Percentiles rank a stretch among this genome's conserved stretches.
Conservation (phyloP, 768 basidiomycete genomes). For the Lanmaoa rubissima region DNA sequence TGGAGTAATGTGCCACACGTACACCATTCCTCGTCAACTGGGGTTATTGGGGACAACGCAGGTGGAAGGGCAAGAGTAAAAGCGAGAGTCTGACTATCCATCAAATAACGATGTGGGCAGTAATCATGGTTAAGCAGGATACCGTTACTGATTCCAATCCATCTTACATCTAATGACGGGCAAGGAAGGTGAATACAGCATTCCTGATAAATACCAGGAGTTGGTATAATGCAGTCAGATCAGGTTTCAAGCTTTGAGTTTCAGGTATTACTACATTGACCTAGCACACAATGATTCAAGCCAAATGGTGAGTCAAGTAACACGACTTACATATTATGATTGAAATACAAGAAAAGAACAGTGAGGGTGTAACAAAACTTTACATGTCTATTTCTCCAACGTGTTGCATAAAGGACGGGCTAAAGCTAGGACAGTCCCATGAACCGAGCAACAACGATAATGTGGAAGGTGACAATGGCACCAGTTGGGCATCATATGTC, state of each 20-base stretch:
- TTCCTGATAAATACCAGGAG: not conserved
- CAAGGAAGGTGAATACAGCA: not conserved
- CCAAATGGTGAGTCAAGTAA: not conserved
- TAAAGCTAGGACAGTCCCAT: constrained; percentile 20
- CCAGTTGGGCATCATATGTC: constrained; percentile 6
- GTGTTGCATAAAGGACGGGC: constrained; percentile 19
- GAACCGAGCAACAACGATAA: constrained; percentile 9
- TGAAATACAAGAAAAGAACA: not conserved
- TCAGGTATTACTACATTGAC: not conserved
- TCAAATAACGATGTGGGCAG: not conserved
- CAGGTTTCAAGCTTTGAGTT: not conserved
- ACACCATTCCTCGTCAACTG: constrained; percentile 5
- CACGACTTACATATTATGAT: not conserved
- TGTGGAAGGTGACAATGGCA: not conserved
- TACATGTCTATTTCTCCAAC: constrained; percentile 1
- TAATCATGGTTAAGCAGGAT: not conserved
- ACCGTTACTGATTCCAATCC: not conserved
- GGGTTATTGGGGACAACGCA: not conserved
- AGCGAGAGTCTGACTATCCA: not conserved
- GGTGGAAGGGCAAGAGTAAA: not conserved
- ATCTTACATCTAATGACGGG: not conserved
- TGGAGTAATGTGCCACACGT: not conserved
- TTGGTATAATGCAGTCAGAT: not conserved
- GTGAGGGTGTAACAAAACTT: not conserved
- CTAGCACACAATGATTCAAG: not conserved